phyloP scores from a whole-genome alignment of 208 protist genomes.

The Borovskyia barvae region DNA sequence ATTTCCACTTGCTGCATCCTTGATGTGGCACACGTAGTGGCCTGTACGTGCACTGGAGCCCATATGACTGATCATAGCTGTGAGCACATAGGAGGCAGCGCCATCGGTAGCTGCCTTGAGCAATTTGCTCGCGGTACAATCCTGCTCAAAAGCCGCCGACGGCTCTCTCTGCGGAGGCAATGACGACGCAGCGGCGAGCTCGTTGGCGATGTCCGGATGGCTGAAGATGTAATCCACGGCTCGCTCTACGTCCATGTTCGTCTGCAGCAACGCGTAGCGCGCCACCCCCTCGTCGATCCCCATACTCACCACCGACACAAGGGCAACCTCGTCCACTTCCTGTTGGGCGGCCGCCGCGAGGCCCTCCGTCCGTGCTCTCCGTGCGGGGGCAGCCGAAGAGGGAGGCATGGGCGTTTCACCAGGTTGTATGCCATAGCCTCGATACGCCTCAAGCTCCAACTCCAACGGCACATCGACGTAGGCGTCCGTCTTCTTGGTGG shows the following conservation, averaged over 20 bases:
- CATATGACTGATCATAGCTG: slow-evolving; percentile 91
- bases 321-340: slow-evolving; percentile 69
- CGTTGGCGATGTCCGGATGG: slow-evolving; percentile 79
- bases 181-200: slow-evolving; percentile 21
- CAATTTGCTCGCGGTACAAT: not conserved
- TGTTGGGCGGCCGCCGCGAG: not conserved
- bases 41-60: slow-evolving; percentile 82
- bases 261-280: slow-evolving; percentile 80
- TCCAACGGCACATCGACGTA: slow-evolving; percentile 81
- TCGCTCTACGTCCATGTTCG: slow-evolving; percentile 91
- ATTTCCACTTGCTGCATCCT: slow-evolving; percentile 54
- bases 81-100: slow-evolving; percentile 62
- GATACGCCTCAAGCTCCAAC: slow-evolving; percentile 59
- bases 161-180: not conserved
- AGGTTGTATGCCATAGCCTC: slow-evolving; percentile 47
- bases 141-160: not conserved
- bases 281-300: slow-evolving; percentile 77
- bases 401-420: slow-evolving; percentile 72
- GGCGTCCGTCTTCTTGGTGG: slow-evolving; percentile 85
- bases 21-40: slow-evolving; percentile 92
- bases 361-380: not conserved
- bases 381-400: not conserved
- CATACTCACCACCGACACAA: slow-evolving; percentile 86
- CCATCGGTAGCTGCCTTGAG: slow-evolving; percentile 41
- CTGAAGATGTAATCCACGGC: slow-evolving; percentile 97